Conservation (phyloP, 352 stramenopile species). For the Globisporangium rhizosaccharum region DNA sequence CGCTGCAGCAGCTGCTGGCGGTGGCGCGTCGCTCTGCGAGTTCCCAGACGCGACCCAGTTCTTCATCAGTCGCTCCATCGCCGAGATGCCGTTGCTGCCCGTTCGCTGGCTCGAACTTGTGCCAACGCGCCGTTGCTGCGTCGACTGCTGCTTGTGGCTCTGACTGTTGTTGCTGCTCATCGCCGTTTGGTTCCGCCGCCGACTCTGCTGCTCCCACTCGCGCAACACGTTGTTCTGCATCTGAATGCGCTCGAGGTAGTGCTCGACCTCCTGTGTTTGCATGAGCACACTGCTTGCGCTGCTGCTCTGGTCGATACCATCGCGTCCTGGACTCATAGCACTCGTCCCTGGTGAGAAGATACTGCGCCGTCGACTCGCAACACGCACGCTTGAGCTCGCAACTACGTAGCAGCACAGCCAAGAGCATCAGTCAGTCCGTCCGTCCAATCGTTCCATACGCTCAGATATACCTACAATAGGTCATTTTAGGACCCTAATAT, state of each 20-base stretch:
- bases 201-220: conserved; percentile 37
- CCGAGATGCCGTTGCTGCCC: neutral
- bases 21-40: neutral
- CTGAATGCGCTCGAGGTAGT: conserved; percentile 42
- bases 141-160: conserved; percentile 6
- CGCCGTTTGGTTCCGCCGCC: neutral
- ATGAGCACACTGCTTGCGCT: conserved; percentile 23
- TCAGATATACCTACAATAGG: no score
- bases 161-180: conserved; percentile 5
- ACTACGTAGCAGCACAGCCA: neutral
- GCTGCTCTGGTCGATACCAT: neutral
- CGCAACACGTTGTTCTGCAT: conserved; percentile 40
- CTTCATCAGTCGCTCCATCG: conserved; percentile 13
- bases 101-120: no score
- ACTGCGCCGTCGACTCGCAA: conserved; percentile 6
- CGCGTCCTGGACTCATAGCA: neutral
- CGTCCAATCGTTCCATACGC: neutral
- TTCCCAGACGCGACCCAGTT: conserved; percentile 10
- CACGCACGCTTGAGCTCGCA: neutral
- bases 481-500: no score
- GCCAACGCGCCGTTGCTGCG: neutral
- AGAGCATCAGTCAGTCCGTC: neutral
- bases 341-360: conserved; percentile 2
- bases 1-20: neutral
- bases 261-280: conserved; percentile 47